Percentiles rank a stretch among this genome's conserved stretches.
Evolutionary conservation across 345 rosid genomes (phyloP).

Genomic region (Citrus medica): DNA sequence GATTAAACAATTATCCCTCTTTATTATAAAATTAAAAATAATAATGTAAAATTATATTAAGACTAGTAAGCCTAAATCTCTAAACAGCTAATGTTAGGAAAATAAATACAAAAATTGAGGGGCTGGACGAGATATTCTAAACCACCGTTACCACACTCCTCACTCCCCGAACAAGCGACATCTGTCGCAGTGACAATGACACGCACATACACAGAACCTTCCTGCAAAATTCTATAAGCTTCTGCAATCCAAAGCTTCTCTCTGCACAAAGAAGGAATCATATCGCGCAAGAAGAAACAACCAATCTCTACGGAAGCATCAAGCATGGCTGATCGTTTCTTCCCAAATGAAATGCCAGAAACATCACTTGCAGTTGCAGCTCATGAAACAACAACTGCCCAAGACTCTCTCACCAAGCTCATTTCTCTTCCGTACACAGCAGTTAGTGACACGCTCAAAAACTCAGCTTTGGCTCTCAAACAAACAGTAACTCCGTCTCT

Average conservation of each 20-base stretch:
- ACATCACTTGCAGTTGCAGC: too few relatives aligned
- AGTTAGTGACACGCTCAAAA: constrained; percentile 31
- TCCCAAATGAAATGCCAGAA: constrained; percentile 36
- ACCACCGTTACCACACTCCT: background rate
- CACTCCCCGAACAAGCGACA: background rate
- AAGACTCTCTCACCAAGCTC: constrained; percentile 32
- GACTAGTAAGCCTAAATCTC: too few relatives aligned
- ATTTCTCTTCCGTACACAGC: constrained; percentile 38
- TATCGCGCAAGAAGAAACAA: background rate
- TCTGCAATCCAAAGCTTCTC: background rate
- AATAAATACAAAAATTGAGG: background rate
- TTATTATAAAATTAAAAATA: too few relatives aligned
- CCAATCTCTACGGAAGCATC: background rate
- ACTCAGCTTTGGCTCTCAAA: constrained; percentile 42
- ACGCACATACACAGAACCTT: background rate
- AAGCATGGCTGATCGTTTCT: constrained; percentile 40
- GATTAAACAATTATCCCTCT: too few relatives aligned
- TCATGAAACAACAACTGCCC: background rate
- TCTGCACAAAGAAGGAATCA: background rate
- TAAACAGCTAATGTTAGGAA: background rate
- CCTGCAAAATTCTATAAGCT: background rate
- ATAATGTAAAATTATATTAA: too few relatives aligned
- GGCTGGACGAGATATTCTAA: background rate
- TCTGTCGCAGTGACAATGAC: background rate
- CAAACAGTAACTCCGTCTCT: constrained; percentile 28